phyloP scores from a whole-genome alignment of 164 flowering plant species.

The Nymphaea thermarum region DNA sequence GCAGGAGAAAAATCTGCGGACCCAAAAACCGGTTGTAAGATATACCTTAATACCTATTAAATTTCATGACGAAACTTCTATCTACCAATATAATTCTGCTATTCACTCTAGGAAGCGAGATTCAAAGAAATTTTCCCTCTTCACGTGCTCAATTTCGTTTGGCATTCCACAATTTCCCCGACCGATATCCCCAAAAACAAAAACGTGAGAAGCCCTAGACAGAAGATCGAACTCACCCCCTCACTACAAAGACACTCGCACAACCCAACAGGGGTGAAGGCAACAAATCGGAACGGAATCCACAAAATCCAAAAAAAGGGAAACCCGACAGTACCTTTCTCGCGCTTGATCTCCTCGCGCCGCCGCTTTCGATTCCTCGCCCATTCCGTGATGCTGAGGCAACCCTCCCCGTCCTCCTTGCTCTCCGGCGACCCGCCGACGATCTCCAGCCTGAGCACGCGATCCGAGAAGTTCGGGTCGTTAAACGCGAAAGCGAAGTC shows the following conservation, averaged over 20 bases:
- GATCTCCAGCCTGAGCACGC: constrained; percentile 69
- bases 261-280: background rate
- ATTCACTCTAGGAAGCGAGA: too few species aligned
- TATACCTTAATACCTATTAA: too few species aligned
- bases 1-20: too few species aligned
- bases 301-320: background rate
- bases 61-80: too few species aligned
- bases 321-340: constrained; percentile 5
- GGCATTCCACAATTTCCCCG: background rate
- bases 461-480: constrained; percentile 85
- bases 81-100: too few species aligned
- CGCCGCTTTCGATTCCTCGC: constrained; percentile 72
- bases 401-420: constrained; percentile 39
- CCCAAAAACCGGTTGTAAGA: too few species aligned
- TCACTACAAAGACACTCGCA: too few species aligned
- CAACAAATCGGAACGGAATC: background rate
- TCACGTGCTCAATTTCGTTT: too few species aligned
- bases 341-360: constrained; percentile 60
- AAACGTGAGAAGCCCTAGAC: background rate
- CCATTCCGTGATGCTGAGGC: constrained; percentile 63
- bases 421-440: constrained; percentile 34
- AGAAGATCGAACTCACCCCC: background rate
- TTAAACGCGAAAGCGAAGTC: constrained; percentile 88
- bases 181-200: background rate
- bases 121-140: too few species aligned